Conservation (phyloP, 176 grass and related monocot species). For the Chloris gayana region DNA sequence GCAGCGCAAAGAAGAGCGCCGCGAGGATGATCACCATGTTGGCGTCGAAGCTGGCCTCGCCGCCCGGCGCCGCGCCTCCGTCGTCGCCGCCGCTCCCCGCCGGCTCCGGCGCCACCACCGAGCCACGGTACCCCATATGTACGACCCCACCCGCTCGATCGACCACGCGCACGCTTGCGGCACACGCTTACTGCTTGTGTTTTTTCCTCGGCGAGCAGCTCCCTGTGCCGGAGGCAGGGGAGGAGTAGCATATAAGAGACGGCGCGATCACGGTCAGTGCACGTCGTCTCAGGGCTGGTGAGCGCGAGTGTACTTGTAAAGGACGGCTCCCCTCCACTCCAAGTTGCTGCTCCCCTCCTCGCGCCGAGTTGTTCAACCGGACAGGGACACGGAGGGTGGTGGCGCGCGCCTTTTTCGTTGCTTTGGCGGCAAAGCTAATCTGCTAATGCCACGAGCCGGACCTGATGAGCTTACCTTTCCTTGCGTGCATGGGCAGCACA, state of each 20-base stretch:
- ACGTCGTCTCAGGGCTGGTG: background rate
- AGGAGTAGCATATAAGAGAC: background rate
- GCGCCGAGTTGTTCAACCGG: slow-evolving; percentile 32
- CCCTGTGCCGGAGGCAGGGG: background rate
- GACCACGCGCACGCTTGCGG: background rate
- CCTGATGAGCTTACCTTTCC: background rate
- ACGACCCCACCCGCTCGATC: background rate
- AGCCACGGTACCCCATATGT: slow-evolving; percentile 12
- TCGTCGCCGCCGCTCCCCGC: background rate
- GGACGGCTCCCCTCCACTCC: background rate
- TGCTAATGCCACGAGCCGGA: background rate
- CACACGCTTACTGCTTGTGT: too few species aligned
- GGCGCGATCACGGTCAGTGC: background rate
- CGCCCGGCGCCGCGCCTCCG: background rate
- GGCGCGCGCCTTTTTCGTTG: slow-evolving; percentile 1
- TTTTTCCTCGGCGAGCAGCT: background rate
- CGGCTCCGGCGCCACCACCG: slow-evolving; percentile 13
- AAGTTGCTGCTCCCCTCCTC: background rate
- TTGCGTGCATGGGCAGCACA: slow-evolving; percentile 6
- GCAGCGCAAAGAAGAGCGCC: slow-evolving; percentile 66
- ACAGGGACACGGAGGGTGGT: slow-evolving; percentile 20
- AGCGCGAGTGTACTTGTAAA: slow-evolving; percentile 27
- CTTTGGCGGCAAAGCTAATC: slow-evolving; percentile 21
- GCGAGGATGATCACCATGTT: slow-evolving; percentile 85
- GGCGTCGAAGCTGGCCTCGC: slow-evolving; percentile 59